Conservation (phyloP, 2,329 filamentous ascomycete genomes). For the Zasmidium citrigriseum region DNA sequence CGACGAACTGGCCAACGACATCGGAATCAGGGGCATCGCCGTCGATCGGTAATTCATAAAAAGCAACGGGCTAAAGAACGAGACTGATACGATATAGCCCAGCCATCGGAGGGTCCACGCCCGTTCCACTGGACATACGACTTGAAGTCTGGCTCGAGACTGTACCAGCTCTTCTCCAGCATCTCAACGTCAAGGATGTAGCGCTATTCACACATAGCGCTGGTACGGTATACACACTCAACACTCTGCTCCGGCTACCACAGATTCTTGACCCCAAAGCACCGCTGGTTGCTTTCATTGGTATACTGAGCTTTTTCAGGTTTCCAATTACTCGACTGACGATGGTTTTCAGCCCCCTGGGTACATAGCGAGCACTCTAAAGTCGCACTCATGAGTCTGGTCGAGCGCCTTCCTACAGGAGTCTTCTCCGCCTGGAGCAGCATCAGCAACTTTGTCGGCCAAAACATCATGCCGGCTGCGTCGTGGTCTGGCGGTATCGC, state of each 20-base stretch:
- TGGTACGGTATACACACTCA: constrained; percentile 47
- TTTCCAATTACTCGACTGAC: not conserved
- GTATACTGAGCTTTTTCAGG: constrained; percentile 5
- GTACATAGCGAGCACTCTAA: constrained; percentile 43
- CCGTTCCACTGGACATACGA: constrained; percentile 39
- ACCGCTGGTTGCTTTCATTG: constrained; percentile 35
- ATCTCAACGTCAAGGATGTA: constrained; percentile 41
- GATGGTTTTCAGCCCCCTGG: constrained; percentile 39
- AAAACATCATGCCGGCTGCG: constrained; percentile 31
- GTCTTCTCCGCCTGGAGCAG: constrained; percentile 35
- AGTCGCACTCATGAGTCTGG: constrained; percentile 28
- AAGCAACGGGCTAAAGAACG: not conserved
- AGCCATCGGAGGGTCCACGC: constrained; percentile 47
- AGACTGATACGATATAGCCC: constrained; percentile 35
- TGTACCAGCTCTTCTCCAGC: constrained; percentile 40
- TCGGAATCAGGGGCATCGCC: constrained; percentile 40
- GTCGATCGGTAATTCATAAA: constrained; percentile 40
- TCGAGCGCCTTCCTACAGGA: constrained; percentile 29
- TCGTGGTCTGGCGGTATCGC: constrained; percentile 34
- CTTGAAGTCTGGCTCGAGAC: constrained; percentile 45
- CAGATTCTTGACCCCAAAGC: constrained; percentile 35
- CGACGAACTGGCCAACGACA: constrained; percentile 34
- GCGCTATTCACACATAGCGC: constrained; percentile 43
- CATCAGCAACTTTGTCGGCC: constrained; percentile 36
- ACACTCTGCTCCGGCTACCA: constrained; percentile 40